These are phyloP conservation scores for Cokeromyces recurvatus DNA, from an alignment of 371 early-diverging fungal species.

Conservation along the genomic window DNA sequence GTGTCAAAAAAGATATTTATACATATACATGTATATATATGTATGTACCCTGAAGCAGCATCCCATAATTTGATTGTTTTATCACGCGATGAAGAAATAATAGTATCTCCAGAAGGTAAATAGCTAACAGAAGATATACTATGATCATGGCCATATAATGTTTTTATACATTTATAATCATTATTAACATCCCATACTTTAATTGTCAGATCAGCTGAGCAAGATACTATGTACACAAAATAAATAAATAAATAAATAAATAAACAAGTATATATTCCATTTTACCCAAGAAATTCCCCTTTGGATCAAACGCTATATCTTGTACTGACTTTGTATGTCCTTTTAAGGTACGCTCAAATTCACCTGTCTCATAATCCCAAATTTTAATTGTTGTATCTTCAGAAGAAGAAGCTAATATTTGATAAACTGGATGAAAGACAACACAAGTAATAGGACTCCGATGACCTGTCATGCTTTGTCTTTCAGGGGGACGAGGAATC, in stretches of 20 bases:
- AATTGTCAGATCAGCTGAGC: conserved; percentile 82
- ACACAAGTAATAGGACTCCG: conserved; percentile 75
- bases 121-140: conserved; percentile 73
- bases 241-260: neutral
- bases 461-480: conserved; percentile 65
- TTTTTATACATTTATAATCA: conserved; percentile 79
- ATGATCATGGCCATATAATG: conserved; percentile 88
- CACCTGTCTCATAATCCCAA: conserved; percentile 87
- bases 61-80: conserved; percentile 89
- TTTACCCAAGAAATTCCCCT: conserved; percentile 67
- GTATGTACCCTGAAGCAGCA: conserved; percentile 58
- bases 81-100: conserved; percentile 82
- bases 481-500: conserved; percentile 76
- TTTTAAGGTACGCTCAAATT: conserved; percentile 81
- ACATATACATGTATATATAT: neutral
- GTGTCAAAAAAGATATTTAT: neutral
- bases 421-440: conserved; percentile 80
- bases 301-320: conserved; percentile 72
- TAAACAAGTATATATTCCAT: neutral
- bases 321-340: conserved; percentile 90
- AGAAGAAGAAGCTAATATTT: conserved; percentile 73
- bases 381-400: conserved; percentile 87
- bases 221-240: conserved; percentile 49
- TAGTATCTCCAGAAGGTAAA: conserved; percentile 63
- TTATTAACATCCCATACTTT: conserved; percentile 83